Base-by-base conservation (phyloP, 768 basidiomycete genomes). In the Suillus decipiens region DNA sequence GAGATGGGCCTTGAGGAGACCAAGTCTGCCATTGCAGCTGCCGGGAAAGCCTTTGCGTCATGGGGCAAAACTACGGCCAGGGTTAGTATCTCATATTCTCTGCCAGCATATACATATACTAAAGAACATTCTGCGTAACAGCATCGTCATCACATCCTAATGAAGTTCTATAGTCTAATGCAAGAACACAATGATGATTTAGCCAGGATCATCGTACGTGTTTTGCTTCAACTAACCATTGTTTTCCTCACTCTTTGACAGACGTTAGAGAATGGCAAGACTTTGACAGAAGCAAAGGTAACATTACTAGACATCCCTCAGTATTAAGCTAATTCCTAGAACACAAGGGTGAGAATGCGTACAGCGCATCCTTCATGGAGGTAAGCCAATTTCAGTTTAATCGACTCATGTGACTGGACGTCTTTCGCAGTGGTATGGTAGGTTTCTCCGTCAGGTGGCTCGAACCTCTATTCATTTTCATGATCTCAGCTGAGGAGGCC, bases 251-350 rank as follows among this genome's bases (percentile, higher is more conserved):
- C 64, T 51, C 55, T 22, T 47, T 33, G 39, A 43, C 43, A 74
- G 93, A 96, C 94, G 7, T 77, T 95, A 64, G 97, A 99, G 79
- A 99, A 99, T 71, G 97, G 97, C 41, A 99, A 99, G 78, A 84
- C 95, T 9, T 78, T 97, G 50, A 78, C 80, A 0, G 95, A 98
- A 67, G 92, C 86, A 41, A 90, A 92, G 84, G 92, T 90, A 65
- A 2, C 22, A 47, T 47, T 34, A 19, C 55, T 54, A 61, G 34
- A 8, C 24, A 14, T 50, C 42, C 19, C 17, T 39, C 1, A 10
- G 31, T 55, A n/a, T 37, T 17, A 19, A 34, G 17, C 33, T 42
- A 37, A 55, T 67, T 34, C 42, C 22, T 51, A 45, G 2, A 1
- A 2, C 51, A 61, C 14, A 64, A 92, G 86, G 88, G 90, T 31